Conservation (phyloP, 73 alveolate species). For the Paramecium caudatum region DNA sequence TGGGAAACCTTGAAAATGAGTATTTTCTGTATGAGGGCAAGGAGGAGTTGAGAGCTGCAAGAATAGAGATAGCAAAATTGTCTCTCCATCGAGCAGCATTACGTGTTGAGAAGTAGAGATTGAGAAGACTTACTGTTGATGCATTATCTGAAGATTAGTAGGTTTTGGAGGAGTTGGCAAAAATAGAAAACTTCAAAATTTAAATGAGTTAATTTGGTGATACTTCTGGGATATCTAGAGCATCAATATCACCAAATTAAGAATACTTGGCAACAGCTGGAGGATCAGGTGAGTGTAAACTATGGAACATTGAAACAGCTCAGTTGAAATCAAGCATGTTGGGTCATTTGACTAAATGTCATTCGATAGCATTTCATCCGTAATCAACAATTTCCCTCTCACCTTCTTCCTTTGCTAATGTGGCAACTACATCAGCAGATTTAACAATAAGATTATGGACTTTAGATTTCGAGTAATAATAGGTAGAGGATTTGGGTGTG, state of each 20-base stretch:
- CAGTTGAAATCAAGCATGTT: constrained; percentile 50
- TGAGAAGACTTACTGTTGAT: constrained; percentile 76
- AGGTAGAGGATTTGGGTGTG: constrained; percentile 69
- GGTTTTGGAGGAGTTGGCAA: constrained; percentile 69
- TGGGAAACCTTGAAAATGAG: constrained; percentile 79
- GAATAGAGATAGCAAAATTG: constrained; percentile 82
- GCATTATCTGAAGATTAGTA: constrained; percentile 79
- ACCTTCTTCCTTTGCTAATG: constrained; percentile 75
- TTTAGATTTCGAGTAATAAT: constrained; percentile 75
- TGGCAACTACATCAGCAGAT: constrained; percentile 96
- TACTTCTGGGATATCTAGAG: constrained; percentile 81
- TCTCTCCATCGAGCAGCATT: constrained; percentile 81
- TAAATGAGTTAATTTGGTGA: constrained; percentile 85
- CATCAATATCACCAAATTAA: constrained; percentile 82
- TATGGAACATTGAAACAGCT: constrained; percentile 68
- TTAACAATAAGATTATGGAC: constrained; percentile 92
- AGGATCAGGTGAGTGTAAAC: constrained; percentile 74
- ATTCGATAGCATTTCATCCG: constrained; percentile 80
- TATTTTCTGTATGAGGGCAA: constrained; percentile 84
- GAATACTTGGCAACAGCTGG: constrained; percentile 80
- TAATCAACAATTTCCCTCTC: constrained; percentile 58
- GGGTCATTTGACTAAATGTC: constrained; percentile 77
- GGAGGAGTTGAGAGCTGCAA: constrained; percentile 77
- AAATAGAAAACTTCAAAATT: constrained; percentile 78
- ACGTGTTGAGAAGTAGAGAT: constrained; percentile 74